A percentile compares a stretch with the other conserved stretches of the same genome.
Conservation (phyloP, 306 rosid genomes). For the Lablab purpureus region DNA sequence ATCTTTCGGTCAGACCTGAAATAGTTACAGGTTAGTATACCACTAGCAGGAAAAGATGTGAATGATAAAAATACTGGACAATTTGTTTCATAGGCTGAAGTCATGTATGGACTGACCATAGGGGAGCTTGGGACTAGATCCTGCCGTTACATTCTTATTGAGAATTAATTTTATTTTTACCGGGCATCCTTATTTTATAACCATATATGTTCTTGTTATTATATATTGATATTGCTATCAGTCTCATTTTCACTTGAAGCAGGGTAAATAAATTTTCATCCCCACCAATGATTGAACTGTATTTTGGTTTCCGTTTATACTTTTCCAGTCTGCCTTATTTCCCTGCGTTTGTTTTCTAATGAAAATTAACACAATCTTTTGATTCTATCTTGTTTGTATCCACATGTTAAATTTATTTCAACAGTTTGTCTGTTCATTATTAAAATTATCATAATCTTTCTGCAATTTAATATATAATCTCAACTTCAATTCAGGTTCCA, state of each 20-base stretch:
- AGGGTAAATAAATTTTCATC: slow-evolving; percentile 4
- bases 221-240: slow-evolving; percentile 2
- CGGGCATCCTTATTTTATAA: background rate
- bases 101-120: background rate
- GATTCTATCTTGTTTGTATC: background rate
- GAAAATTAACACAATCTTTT: slow-evolving; percentile 24
- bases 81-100: slow-evolving; percentile 19
- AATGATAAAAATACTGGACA: background rate
- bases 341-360: background rate
- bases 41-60: background rate
- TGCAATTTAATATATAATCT: slow-evolving; percentile 30
- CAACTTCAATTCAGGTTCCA: slow-evolving; percentile 60
- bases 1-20: slow-evolving; percentile 75
- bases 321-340: slow-evolving; percentile 5
- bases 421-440: slow-evolving; percentile 7
- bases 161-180: background rate
- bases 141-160: background rate
- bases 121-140: background rate
- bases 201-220: background rate
- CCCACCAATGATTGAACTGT: background rate
- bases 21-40: slow-evolving; percentile 61
- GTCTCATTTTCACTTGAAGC: background rate
- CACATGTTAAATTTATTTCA: slow-evolving; percentile 11
- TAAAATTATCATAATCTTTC: slow-evolving; percentile 7
- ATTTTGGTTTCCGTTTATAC: slow-evolving; percentile 26